A percentile compares a stretch with the other conserved stretches of the same genome.
Evolutionary conservation across 2,329 filamentous ascomycete species (phyloP).

Genomic region (Talaromyces verruculosus): DNA sequence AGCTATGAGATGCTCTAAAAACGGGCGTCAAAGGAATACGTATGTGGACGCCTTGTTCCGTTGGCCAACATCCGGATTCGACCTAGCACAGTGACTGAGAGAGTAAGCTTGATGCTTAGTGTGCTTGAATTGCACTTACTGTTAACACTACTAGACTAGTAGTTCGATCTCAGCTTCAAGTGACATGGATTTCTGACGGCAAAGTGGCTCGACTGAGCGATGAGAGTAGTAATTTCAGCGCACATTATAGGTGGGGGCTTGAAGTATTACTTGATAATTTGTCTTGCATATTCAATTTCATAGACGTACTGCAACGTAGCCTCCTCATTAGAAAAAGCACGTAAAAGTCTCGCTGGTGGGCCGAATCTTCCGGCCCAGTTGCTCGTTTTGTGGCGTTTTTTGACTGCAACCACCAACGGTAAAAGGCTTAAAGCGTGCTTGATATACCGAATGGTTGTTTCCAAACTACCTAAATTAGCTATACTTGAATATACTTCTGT

Average conservation of each 20-base stretch:
- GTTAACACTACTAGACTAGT: neutral
- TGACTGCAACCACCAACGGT: constrained; percentile 1
- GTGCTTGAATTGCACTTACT: neutral
- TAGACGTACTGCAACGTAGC: neutral
- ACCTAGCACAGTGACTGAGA: neutral
- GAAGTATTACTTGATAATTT: neutral
- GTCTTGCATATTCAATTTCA: neutral
- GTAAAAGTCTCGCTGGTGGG: neutral
- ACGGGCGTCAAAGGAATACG: neutral
- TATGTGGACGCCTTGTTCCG: neutral
- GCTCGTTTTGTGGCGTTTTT: constrained; percentile 7
- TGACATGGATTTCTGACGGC: neutral
- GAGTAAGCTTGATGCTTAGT: neutral
- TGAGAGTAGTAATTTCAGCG: neutral
- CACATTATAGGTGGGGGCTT: neutral
- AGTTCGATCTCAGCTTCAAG: neutral
- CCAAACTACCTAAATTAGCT: neutral
- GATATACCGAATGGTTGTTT: neutral
- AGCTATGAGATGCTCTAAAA: neutral
- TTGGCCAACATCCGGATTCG: neutral
- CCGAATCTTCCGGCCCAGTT: neutral
- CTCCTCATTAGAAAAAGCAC: neutral
- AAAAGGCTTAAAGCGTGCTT: neutral
- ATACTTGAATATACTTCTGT: neutral
- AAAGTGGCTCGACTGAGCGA: neutral